These are phyloP conservation scores for Fusarium compactum DNA, from an alignment of 2,329 filamentous ascomycete genomes.

Conservation along the genomic window DNA sequence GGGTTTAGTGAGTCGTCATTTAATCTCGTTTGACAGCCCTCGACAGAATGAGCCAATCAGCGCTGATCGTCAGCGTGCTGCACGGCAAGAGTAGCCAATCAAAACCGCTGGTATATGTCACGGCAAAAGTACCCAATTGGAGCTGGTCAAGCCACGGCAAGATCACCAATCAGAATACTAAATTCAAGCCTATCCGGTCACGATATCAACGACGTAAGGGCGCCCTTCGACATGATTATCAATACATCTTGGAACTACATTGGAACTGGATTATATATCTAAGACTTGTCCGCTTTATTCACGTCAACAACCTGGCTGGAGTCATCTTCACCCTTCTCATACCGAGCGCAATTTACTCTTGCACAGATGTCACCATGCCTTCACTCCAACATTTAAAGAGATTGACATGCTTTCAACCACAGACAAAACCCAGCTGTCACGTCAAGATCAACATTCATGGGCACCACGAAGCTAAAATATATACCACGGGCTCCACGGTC, in stretches of 20 bases:
- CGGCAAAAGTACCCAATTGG: neutral
- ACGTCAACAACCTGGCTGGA: accelerated
- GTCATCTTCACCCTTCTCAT: accelerated
- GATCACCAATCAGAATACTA: neutral
- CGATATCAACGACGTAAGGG: neutral
- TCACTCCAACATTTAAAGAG: neutral
- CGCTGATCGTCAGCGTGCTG: accelerated
- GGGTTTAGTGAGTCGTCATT: neutral
- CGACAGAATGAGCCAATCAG: neutral
- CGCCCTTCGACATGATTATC: neutral
- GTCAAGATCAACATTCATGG: neutral
- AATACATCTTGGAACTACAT: neutral
- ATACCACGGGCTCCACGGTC: neutral
- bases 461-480: neutral
- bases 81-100: neutral
- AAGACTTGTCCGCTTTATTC: no score
- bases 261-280: neutral
- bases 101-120: accelerated
- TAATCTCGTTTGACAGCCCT: neutral
- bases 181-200: accelerated
- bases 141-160: accelerated
- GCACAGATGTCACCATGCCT: neutral
- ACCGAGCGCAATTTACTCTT: accelerated
- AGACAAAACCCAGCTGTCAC: neutral
- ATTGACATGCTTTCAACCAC: neutral